Base-by-base conservation (phyloP, 2,329 filamentous ascomycete species). In the Plectosphaerella sp. region DNA sequence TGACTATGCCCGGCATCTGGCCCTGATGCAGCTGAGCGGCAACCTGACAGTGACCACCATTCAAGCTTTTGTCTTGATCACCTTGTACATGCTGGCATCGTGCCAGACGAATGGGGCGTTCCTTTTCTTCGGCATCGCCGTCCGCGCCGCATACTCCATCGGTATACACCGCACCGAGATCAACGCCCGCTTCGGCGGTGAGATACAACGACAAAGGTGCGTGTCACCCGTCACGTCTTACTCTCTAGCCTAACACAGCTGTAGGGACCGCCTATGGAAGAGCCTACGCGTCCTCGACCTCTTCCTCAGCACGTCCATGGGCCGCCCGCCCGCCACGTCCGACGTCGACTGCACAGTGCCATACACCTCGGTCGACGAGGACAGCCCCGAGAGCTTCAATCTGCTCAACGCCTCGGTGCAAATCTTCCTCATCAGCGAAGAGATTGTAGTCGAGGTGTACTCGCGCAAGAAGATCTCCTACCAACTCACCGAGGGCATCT, bases 31-130 rank as follows among this genome's bases (percentile, higher is more conserved):
- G 10, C 67, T 80, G 9, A 71, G 69, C 20, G 73, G 72, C 7
- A 75, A 76, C 52, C 62, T 80, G 22, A 73, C 76, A 41, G 70
- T 78, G 4, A 71, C 69, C 8, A 79, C 75, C 0, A 74, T 80
- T 0, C 76, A 80, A 54, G 72, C 71, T 0, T 80, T 80, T 39
- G 65, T 73, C 0, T 69, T 81, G 14, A 67, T 80, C 36, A 78
- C 77, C 0, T 57, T 80, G 8, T 80, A 79, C 63, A 79, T 80
- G 73, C 73, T 80, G 4, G 73, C 74, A 25, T 72, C 77, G 4
- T 80, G 76, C 49, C 78, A 80, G 59, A 78, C 80, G 59, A 81
- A 79, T 52, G 76, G 76, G 2, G 76, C 76, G 0, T 82, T 79
- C 47, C 60, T 82, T 3, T 77, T 79, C 60, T 80, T 80, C 16